Percentiles rank a stretch among this genome's conserved stretches.
These are phyloP conservation scores for Phytopythium chamaehyphon DNA, from an alignment of 352 stramenopile genomes.

Conservation along the genomic window DNA sequence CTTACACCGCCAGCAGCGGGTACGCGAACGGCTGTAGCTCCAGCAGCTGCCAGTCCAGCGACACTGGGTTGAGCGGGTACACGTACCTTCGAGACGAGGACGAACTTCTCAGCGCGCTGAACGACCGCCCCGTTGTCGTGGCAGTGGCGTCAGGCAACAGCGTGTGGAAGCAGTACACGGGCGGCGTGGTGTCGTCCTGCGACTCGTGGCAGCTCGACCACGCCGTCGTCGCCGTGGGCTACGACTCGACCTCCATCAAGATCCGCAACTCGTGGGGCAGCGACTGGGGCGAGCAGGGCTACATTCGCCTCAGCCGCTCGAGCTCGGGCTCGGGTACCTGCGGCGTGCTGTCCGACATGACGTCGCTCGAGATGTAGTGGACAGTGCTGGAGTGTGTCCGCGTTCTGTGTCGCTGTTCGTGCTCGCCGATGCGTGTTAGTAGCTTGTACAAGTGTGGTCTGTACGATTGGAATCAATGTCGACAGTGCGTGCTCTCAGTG, in stretches of 20 bases:
- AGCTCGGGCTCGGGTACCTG: slow-evolving; percentile 34
- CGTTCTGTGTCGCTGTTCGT: not conserved
- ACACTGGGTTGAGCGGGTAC: slow-evolving; percentile 51
- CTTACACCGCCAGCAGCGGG: slow-evolving; percentile 25
- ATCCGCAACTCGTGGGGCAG: slow-evolving; percentile 97
- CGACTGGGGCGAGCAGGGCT: slow-evolving; percentile 88
- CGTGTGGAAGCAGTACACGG: slow-evolving; percentile 97
- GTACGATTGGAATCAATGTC: not conserved
- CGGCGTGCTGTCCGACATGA: slow-evolving; percentile 43
- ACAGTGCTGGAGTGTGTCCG: not conserved
- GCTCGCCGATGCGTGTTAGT: not conserved
- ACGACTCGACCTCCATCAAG: slow-evolving; percentile 90
- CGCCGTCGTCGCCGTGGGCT: slow-evolving; percentile 95
- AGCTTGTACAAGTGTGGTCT: not conserved
- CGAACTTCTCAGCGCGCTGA: slow-evolving; percentile 20
- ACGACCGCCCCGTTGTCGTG: slow-evolving; percentile 89
- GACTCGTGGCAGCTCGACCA: slow-evolving; percentile 92
- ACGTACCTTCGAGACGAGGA: slow-evolving; percentile 41
- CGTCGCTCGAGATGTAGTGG: slow-evolving; percentile 26
- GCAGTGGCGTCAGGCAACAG: slow-evolving; percentile 93
- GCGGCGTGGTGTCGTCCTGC: slow-evolving; percentile 82
- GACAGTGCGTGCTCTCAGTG: not conserved
- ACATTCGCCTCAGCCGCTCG: slow-evolving; percentile 88
- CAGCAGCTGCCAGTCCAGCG: slow-evolving; percentile 17
- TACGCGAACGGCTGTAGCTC: slow-evolving; percentile 18